Base-by-base conservation (phyloP, 2,329 filamentous ascomycete genomes). In the Alternaria sp. region DNA sequence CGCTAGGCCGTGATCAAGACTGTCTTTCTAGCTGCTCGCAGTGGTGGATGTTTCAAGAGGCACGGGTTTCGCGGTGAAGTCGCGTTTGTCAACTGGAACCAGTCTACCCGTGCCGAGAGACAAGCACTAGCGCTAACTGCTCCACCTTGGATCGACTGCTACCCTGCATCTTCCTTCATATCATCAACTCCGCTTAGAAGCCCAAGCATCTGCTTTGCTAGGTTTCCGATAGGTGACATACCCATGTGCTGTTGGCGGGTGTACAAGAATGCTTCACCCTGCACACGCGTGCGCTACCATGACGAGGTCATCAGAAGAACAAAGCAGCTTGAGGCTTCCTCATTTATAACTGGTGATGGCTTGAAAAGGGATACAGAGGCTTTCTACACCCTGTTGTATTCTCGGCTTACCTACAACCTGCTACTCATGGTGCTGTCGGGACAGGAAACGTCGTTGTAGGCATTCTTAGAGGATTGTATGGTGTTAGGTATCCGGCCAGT, bases 31-130 rank as follows among this genome's bases (percentile, higher is more conserved):
- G 65, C 61, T 64, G 61, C 57, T 64, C 61, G 63, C 61, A 59
- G 64, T 65, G 49, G 62, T 57, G 57, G 57, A 62, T 62, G 63
- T 61, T 66, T 60, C 59, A 53, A 67, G 61, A 68, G 66, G 63
- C 65, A 66, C 66, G 62, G 63, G 61, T 54, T 61, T 57, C 62
- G 64, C 61, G 65, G 67, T 64, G 65, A 62, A 66, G 65, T 67
- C 65, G 67, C 65, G 67, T 58, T 57, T 56, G 53, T 57, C 43
- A 61, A 61, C 58, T 61, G 54, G 54, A 61, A 57, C 51, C 28
- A 30, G 28, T 30, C 28, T 59, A 56, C 46, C 51, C 59, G 60
- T 62, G 63, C 66, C 66, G 61, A 69, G 62, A 61, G 59, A 57
- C 57, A 56, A 60, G 61, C 61, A 57, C 61, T 57, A 61, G 52